Evolutionary conservation across 345 rosid genomes (phyloP).

Genomic region (Corchorus capsularis): DNA sequence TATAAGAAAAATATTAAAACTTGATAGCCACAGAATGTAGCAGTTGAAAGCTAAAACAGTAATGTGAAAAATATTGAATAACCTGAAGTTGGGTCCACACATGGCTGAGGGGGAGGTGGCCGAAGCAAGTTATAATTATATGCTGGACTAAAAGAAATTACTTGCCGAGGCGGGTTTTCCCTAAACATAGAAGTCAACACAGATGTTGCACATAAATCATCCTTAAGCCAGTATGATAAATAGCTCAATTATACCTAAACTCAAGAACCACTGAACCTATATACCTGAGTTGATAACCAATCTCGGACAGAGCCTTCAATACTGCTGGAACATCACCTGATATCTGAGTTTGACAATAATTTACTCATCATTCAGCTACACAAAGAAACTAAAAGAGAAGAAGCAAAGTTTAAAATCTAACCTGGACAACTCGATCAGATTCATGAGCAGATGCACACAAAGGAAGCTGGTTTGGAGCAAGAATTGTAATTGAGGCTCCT

Average conservation of each 20-base stretch:
- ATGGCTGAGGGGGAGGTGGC: conserved; percentile 40
- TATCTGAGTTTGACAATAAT: conserved; percentile 36
- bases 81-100: conserved; percentile 59
- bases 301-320: conserved; percentile 57
- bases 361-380: not conserved
- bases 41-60: conserved; percentile 21
- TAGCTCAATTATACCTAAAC: not conserved
- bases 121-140: conserved; percentile 43
- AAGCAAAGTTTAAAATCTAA: conserved; percentile 11
- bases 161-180: conserved; percentile 67
- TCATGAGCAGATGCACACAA: conserved; percentile 69
- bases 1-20: conserved; percentile 49
- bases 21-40: conserved; percentile 36
- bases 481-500: conserved; percentile 56
- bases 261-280: not conserved
- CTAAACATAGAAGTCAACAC: conserved; percentile 26
- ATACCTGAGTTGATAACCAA: conserved; percentile 63
- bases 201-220: not conserved
- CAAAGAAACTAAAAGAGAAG: not conserved
- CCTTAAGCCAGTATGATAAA: not conserved
- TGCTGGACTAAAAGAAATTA: conserved; percentile 62
- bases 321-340: conserved; percentile 64
- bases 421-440: conserved; percentile 74
- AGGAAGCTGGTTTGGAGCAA: conserved; percentile 68
- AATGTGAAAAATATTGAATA: conserved; percentile 25